Evolutionary conservation across 805 yeast species (phyloP), one percentile per base, ranked within the genome.

Genomic region (Kodamaea nitidulidarum): DNA sequence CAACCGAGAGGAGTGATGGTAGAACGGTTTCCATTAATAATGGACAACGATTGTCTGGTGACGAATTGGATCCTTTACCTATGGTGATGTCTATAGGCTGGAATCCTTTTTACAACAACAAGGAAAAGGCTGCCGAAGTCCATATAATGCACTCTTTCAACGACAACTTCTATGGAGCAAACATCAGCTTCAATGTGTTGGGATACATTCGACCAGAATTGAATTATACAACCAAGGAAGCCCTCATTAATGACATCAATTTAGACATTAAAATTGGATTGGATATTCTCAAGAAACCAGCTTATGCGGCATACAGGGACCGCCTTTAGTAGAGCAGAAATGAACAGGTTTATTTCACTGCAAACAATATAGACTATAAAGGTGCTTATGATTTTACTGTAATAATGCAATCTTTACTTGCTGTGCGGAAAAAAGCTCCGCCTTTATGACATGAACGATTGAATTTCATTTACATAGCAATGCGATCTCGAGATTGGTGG

Each of bases 61-160:
- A 71, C 29, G 63, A 72, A 2, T 70, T 70, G 36, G 61, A 63
- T 14, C 71, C 71, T 1, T 65, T 79, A 17, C 97, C 97, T 0
- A 88, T 88, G 81, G 98, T 93, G 7, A 83, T 91, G 86, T 86
- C 96, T 7, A 73, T 93, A 14, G 99, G 99, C 1, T 87, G 88
- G 85, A 93, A 93, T 56, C 98, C 98, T 27, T 91, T 82, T 57
- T 93, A 79, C 64, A 75, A 80, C 17, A 90, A 93, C 60, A 70
- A 76, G 36, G 75, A 75, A 50, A 87, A 86, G 61, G 81, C 95
- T 0, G 95, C 93, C 3, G 95, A 93, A 52, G 68, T 93, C 15
- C 96, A 93, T 60, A 74, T 93, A 4, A 70, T 93, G 39, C 95
- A 88, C 62, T 63, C 80, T 31, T 93, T 88, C 52, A 46, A 55